Evolutionary conservation across 2,329 filamentous ascomycete genomes (phyloP).

Genomic region (Trichoderma endophyticum): DNA sequence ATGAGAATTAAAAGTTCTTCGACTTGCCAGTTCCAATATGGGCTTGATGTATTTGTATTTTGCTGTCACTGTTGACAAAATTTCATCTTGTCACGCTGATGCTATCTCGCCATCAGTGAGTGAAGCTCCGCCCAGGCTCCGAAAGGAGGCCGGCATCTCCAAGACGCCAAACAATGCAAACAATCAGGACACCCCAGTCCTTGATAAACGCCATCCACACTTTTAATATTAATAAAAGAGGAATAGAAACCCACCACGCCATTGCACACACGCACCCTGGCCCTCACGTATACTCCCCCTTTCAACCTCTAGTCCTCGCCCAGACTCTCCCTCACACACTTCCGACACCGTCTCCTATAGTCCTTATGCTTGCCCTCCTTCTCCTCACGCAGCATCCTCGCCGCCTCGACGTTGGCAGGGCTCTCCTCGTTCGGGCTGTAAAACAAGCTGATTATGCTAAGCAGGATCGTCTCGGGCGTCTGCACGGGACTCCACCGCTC

Average conservation of each 20-base stretch:
- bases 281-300: neutral
- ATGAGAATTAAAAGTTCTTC: neutral
- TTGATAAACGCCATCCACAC: constrained; percentile 4
- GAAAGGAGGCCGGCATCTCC: neutral
- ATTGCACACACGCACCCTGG: neutral
- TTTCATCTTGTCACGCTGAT: neutral
- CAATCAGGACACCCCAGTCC: neutral
- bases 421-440: constrained; percentile 92
- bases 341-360: constrained; percentile 74
- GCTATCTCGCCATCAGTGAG: neutral
- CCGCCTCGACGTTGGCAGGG: constrained; percentile 92
- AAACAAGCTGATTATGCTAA: constrained; percentile 90
- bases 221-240: neutral
- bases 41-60: neutral
- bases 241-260: neutral
- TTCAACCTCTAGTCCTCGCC: constrained; percentile 57
- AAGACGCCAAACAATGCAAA: constrained; percentile 19
- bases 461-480: constrained; percentile 87
- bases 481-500: constrained; percentile 96
- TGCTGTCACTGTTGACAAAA: neutral
- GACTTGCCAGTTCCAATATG: neutral
- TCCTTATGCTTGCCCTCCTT: constrained; percentile 58
- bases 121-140: constrained; percentile 1
- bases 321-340: constrained; percentile 76
- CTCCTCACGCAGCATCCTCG: constrained; percentile 81